Percentiles rank a stretch among this genome's conserved stretches.
These are phyloP conservation scores for Monosporascus ibericus DNA, from an alignment of 2,329 filamentous ascomycete species.

Conservation along the genomic window DNA sequence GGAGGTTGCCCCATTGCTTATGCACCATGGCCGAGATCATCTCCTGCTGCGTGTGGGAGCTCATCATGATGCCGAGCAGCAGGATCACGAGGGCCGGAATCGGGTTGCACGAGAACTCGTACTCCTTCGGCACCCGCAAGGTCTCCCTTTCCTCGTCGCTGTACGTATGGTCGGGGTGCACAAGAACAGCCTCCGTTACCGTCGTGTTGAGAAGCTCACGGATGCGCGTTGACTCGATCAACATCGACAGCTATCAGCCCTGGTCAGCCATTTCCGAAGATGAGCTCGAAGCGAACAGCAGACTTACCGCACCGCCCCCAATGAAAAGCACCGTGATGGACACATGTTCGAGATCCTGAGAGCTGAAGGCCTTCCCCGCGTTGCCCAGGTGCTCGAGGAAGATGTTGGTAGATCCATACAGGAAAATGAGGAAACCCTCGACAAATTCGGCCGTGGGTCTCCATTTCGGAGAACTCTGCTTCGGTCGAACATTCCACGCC, in stretches of 20 bases:
- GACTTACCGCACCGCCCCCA: slow-evolving; percentile 74
- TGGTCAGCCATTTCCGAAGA: slow-evolving; percentile 5
- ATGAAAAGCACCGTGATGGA: slow-evolving; percentile 93
- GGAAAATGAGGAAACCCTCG: slow-evolving; percentile 83
- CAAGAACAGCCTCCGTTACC: slow-evolving; percentile 30
- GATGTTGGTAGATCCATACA: slow-evolving; percentile 84
- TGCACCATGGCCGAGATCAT: slow-evolving; percentile 90
- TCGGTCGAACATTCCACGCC: slow-evolving; percentile 84
- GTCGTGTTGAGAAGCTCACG: slow-evolving; percentile 60
- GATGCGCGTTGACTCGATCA: slow-evolving; percentile 69
- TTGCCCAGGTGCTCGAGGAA: slow-evolving; percentile 83
- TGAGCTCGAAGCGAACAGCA: neutral
- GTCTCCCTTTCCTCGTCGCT: slow-evolving; percentile 40
- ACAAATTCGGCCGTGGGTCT: slow-evolving; percentile 80
- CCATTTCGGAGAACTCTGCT: slow-evolving; percentile 50
- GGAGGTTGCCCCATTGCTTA: slow-evolving; percentile 83
- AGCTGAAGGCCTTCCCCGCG: slow-evolving; percentile 64
- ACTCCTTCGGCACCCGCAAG: slow-evolving; percentile 57
- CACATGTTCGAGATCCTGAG: slow-evolving; percentile 82
- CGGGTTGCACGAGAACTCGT: slow-evolving; percentile 76
- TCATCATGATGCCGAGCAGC: slow-evolving; percentile 90
- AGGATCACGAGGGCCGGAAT: slow-evolving; percentile 83
- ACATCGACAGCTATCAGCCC: slow-evolving; percentile 47
- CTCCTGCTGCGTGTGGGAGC: slow-evolving; percentile 76
- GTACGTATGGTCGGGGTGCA: slow-evolving; percentile 25